Conservation (phyloP, 225 moss, liverwort and hornwort species). For the Polytrichum formosum region DNA sequence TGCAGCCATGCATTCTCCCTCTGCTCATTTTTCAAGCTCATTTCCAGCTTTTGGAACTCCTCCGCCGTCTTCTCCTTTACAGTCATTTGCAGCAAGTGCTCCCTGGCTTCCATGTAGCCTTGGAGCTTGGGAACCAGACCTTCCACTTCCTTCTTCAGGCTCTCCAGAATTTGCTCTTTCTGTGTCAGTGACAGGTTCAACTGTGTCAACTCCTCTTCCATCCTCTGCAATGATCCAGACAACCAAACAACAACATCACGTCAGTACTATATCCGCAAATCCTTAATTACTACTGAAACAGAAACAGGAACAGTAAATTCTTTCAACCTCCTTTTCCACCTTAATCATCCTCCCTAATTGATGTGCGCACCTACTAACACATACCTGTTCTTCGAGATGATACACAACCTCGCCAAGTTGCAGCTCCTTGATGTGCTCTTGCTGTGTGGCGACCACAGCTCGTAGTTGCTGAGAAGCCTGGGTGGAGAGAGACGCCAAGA, state of each 20-base stretch:
- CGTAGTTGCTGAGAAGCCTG: conserved; percentile 19
- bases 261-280: too few species aligned
- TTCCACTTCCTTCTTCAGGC: conserved; percentile 23
- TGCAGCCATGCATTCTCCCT: conserved; percentile 49
- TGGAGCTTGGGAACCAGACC: conserved; percentile 31
- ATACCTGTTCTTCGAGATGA: conserved; percentile 24
- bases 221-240: conserved; percentile 8
- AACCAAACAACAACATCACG: not conserved
- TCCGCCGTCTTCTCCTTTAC: conserved; percentile 22
- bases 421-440: conserved; percentile 33
- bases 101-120: conserved; percentile 34
- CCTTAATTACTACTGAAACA: too few species aligned
- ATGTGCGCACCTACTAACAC: too few species aligned
- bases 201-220: conserved; percentile 13
- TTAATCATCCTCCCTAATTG: not conserved
- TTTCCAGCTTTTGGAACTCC: conserved; percentile 26
- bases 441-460: conserved; percentile 25
- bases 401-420: conserved; percentile 12
- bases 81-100: conserved; percentile 37
- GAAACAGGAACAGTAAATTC: too few species aligned
- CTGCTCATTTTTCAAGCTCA: conserved; percentile 40
- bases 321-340: too few species aligned
- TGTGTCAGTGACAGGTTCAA: conserved; percentile 21
- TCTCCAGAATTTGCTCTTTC: conserved; percentile 26
- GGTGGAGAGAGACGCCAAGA: conserved; percentile 21